Base-by-base conservation (phyloP, 805 yeast species). In the Lipomyces starkeyi region DNA sequence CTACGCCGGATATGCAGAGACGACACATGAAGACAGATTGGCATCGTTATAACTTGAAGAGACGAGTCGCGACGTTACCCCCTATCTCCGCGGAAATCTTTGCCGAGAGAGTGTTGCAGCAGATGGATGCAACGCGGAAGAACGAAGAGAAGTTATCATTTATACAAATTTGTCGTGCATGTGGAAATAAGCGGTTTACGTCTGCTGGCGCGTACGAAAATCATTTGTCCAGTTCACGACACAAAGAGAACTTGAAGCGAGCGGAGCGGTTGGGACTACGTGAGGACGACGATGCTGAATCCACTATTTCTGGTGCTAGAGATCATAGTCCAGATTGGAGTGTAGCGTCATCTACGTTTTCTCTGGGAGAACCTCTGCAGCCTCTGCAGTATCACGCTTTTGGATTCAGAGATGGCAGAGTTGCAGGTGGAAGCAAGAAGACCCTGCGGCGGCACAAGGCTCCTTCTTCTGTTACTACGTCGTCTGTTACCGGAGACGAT, bases 11-110 rank as follows among this genome's bases (percentile, higher is more conserved):
- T 70, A 83, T 88, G 67, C 99, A 95, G 80, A 84, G 98, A 70
- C 85, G 84, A 71, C 99, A 95, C 78, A 95, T 95, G 99, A 92
- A 91, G 77, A 88, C 97, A 2, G 99, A 95, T 65, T 95, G 99
- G 99, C 99, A 95, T 77, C 85, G 99, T 71, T 95, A 95, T 79
- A 95, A 95, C 76, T 84, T 95, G 76, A 95, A 95, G 77, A 87
- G 99, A 80, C 86, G 97, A 74, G 97, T 95, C 40, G 97, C 97
- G 0, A 85, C 85, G 37, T 80, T 93, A 66, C 89, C 93, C 6
- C 89, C 97, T 0, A 86, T 93, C 37, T 80, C 88, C 22, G 86
- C 91, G 1, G 90, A 83, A 53, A 79, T 84, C 1, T 90, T 90
- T 78, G 91, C 90, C 25, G 90, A 88, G 72, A 90, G 91, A 76